Percentiles rank a stretch among this genome's conserved stretches.
Conservation (phyloP, 495 filamentous ascomycete genomes). For the Lasiosphaeris hirsuta region DNA sequence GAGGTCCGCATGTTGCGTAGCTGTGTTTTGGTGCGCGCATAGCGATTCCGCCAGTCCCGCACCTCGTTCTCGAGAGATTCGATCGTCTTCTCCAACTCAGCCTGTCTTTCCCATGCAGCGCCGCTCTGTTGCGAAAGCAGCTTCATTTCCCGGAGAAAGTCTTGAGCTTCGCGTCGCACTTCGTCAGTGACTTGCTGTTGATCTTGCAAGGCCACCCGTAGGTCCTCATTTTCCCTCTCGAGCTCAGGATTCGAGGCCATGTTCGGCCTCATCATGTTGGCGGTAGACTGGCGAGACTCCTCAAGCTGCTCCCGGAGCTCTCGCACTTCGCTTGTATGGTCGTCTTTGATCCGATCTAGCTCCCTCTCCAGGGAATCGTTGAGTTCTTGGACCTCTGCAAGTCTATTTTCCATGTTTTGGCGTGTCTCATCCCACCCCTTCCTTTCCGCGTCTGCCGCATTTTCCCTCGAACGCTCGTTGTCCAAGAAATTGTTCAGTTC, state of each 20-base stretch:
- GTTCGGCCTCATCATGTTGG: conserved; percentile 16
- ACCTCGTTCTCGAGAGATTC: conserved; percentile 74
- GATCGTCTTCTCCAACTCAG: conserved; percentile 68
- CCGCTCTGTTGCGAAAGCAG: conserved; percentile 73
- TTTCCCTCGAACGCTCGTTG: conserved; percentile 40
- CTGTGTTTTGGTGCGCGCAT: conserved; percentile 82
- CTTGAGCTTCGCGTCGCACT: conserved; percentile 78
- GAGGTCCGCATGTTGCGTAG: conserved; percentile 76
- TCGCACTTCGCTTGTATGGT: conserved; percentile 61
- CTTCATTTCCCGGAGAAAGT: conserved; percentile 87
- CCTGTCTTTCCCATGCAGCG: conserved; percentile 76
- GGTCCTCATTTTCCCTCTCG: conserved; percentile 65
- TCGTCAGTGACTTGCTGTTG: conserved; percentile 86
- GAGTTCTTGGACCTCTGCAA: conserved; percentile 72
- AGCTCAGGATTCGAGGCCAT: conserved; percentile 54
- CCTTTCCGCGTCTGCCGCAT: conserved; percentile 51
- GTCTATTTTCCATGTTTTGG: conserved; percentile 68
- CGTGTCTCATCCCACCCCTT: conserved; percentile 74
- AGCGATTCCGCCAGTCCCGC: conserved; percentile 83
- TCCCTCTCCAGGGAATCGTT: conserved; percentile 75
- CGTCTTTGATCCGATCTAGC: conserved; percentile 64
- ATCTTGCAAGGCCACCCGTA: conserved; percentile 65
- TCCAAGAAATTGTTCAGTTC: conserved; percentile 41
- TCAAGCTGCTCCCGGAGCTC: conserved; percentile 65
- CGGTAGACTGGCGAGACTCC: conserved; percentile 35